These are phyloP conservation scores for Stromatinia cepivora DNA, from an alignment of 2,329 filamentous ascomycete species.

Conservation along the genomic window DNA sequence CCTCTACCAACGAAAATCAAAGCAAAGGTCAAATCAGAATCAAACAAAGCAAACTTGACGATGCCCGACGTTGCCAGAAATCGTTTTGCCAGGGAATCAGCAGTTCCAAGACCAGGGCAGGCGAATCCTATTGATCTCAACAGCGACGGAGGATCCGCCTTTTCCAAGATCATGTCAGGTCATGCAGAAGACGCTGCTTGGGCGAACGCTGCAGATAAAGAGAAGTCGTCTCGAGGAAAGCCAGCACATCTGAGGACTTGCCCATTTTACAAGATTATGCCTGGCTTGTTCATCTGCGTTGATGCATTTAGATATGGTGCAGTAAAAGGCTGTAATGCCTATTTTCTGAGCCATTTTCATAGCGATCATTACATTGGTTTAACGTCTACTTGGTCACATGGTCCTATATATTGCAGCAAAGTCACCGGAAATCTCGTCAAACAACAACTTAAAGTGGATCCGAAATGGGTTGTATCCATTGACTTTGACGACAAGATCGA, in stretches of 20 bases:
- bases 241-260: constrained; percentile 87
- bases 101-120: constrained; percentile 76
- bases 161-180: constrained; percentile 88
- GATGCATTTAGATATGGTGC: constrained; percentile 96
- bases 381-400: constrained; percentile 84
- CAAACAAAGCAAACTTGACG: constrained; percentile 33
- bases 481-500: constrained; percentile 81
- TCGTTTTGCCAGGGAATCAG: constrained; percentile 63
- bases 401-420: constrained; percentile 93
- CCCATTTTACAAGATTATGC: constrained; percentile 98
- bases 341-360: constrained; percentile 97
- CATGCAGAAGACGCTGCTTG: constrained; percentile 90
- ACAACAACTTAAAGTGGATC: constrained; percentile 80
- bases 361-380: constrained; percentile 96
- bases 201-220: constrained; percentile 79
- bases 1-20: constrained; percentile 48
- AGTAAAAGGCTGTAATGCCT: constrained; percentile 87
- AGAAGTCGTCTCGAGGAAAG: constrained; percentile 76
- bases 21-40: constrained; percentile 29
- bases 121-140: constrained; percentile 69
- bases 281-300: constrained; percentile 87
- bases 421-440: constrained; percentile 88
- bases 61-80: constrained; percentile 33
- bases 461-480: constrained; percentile 79
- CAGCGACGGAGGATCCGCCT: constrained; percentile 64